Base-by-base conservation (phyloP, 2,329 filamentous ascomycete genomes). In the Hypoxylon sp. region DNA sequence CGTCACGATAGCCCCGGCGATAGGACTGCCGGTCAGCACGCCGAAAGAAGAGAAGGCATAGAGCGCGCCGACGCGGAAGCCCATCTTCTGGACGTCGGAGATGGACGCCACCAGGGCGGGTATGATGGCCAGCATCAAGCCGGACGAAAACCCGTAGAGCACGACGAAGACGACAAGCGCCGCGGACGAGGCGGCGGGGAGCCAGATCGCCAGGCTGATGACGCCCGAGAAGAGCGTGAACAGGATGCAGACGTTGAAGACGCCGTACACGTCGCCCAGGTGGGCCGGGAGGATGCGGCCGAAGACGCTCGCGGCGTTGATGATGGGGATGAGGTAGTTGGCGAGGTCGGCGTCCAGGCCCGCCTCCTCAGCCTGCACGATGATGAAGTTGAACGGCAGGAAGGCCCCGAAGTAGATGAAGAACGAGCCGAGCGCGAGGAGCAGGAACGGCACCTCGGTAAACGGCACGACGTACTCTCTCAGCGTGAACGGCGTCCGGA, bases 291-390 rank as follows among this genome's bases (percentile, higher is more conserved):
- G 61, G 1, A 81, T 67, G 5, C 80, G 73, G 0, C 80, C 79
- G 5, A 77, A 69, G 5, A 79, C 68, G 0, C 77, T 77, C 0
- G 75, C 72, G 1, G 74, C 77, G 62, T 81, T 82, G 38, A 81
- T 71, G 35, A 82, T 75, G 2, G 79, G 68, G 3, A 82, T 65
- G 16, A 81, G 68, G 51, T 81, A 80, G 9, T 25, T 9, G 6
- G 21, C 21, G 21, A 25, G 21, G 21, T 9, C 21, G 5, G 21
- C 5, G n/a, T n/a, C n/a, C 11, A 70, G 65, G 1, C 71, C 71
- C 4, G 78, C 59, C 15, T 63, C 62, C 21, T 61, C 58, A 3
- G 63, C 61, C 1, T 67, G 64, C 31, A 69, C 51, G 1, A 71
- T 67, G 23, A 78, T 65, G 51, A 77, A 79, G 62, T 75, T 79